A percentile compares a stretch with the other conserved stretches of the same genome.
phyloP scores from a whole-genome alignment of 2,329 filamentous ascomycete species.

The Dryadomyces quercivorus region DNA sequence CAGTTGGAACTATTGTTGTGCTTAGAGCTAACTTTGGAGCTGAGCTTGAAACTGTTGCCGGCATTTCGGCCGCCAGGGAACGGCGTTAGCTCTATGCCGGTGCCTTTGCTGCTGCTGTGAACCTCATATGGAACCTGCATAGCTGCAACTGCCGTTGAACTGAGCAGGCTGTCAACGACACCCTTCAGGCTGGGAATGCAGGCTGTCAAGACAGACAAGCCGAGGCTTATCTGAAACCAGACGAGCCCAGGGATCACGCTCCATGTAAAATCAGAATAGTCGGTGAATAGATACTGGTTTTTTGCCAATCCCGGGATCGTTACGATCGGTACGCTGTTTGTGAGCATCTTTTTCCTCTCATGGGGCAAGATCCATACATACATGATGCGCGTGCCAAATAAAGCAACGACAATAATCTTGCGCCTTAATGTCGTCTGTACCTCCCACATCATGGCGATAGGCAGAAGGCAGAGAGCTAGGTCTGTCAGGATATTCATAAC shows the following conservation, averaged over 20 bases:
- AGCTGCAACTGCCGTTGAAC: constrained; percentile 2
- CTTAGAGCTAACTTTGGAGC: too few relatives aligned
- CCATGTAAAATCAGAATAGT: constrained; percentile 10
- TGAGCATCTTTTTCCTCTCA: neutral
- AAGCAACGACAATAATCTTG: constrained; percentile 1
- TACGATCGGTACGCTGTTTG: constrained; percentile 2
- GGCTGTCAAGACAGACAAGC: constrained; percentile 12
- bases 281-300: constrained; percentile 1
- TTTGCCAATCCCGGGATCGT: constrained; percentile 5
- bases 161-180: constrained; percentile 8
- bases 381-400: constrained; percentile 6
- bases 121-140: constrained; percentile 6
- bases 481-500: constrained; percentile 10
- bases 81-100: constrained; percentile 2
- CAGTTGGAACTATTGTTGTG: neutral
- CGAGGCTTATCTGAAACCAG: constrained; percentile 5
- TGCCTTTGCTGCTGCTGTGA: neutral
- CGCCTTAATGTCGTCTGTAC: constrained; percentile 4
- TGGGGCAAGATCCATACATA: neutral
- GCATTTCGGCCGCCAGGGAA: neutral
- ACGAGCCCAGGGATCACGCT: neutral
- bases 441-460: constrained; percentile 10
- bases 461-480: constrained; percentile 5
- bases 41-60: neutral
- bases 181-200: constrained; percentile 12